phyloP scores from a whole-genome alignment of 805 yeast genomes.

The Torulaspora delbrueckii region DNA sequence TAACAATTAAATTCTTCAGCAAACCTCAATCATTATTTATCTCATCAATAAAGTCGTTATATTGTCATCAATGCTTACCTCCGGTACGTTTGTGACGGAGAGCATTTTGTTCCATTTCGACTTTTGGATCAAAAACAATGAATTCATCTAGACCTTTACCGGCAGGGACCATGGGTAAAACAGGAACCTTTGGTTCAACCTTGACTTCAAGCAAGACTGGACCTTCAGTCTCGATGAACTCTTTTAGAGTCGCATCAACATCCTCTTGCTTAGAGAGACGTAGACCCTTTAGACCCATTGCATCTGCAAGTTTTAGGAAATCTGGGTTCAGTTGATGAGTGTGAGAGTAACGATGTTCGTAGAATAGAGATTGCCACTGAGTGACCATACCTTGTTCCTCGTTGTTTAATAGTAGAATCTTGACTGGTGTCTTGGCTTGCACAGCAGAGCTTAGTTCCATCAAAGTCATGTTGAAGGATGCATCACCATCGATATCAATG shows the following conservation, averaged over 20 bases:
- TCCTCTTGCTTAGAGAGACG: slow-evolving; percentile 68
- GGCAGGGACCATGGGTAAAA: slow-evolving; percentile 96
- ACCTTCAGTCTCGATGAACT: slow-evolving; percentile 70
- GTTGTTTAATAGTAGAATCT: slow-evolving; percentile 83
- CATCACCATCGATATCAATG: slow-evolving; percentile 97
- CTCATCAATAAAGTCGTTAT: neutral
- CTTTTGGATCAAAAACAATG: slow-evolving; percentile 77
- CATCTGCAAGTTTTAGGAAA: slow-evolving; percentile 86
- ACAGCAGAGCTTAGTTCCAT: slow-evolving; percentile 91
- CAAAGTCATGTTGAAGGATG: slow-evolving; percentile 97
- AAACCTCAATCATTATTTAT: neutral
- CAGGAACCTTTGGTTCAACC: slow-evolving; percentile 88
- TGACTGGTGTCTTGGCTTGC: slow-evolving; percentile 87
- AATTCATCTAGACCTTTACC: slow-evolving; percentile 94
- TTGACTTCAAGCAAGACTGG: slow-evolving; percentile 88
- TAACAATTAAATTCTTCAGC: neutral
- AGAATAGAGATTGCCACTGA: slow-evolving; percentile 97
- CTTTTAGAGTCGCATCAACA: slow-evolving; percentile 50
- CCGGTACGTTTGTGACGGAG: slow-evolving; percentile 69
- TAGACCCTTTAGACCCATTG: slow-evolving; percentile 87
- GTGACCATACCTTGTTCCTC: slow-evolving; percentile 99
- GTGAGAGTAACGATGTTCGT: slow-evolving; percentile 96
- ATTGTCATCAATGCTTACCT: slow-evolving; percentile 51
- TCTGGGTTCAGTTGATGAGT: slow-evolving; percentile 95
- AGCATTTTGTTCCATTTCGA: slow-evolving; percentile 64